These are phyloP conservation scores for Tylopilus cervinicoccineus DNA, from an alignment of 768 basidiomycete species.

Conservation along the genomic window DNA sequence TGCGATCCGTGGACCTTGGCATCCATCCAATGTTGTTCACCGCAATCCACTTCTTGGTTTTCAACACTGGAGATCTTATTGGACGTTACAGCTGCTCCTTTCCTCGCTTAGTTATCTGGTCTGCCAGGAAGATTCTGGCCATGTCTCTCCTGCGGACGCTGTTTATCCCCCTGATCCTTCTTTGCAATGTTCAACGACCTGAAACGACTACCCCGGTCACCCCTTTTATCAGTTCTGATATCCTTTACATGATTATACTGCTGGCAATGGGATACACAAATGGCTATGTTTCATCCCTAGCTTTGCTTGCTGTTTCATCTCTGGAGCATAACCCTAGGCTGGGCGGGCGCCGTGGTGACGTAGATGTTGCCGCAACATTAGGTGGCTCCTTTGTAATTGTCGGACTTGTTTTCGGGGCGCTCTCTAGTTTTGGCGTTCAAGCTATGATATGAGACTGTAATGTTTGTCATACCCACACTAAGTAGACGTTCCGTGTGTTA, in stretches of 20 bases:
- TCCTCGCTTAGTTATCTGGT: slow-evolving; percentile 65
- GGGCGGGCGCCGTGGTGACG: slow-evolving; percentile 66
- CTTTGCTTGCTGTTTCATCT: slow-evolving; percentile 82
- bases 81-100: slow-evolving; percentile 69
- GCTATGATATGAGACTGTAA: slow-evolving; percentile 49
- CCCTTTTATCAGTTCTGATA: slow-evolving; percentile 67
- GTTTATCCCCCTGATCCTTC: slow-evolving; percentile 84
- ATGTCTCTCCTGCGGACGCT: slow-evolving; percentile 69
- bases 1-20: slow-evolving; percentile 58
- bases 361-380: slow-evolving; percentile 82
- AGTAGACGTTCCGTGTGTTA: background rate
- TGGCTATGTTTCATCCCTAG: slow-evolving; percentile 73
- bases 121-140: slow-evolving; percentile 53
- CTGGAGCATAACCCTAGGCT: slow-evolving; percentile 74
- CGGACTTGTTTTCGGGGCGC: slow-evolving; percentile 72
- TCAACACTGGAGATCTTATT: slow-evolving; percentile 67
- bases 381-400: slow-evolving; percentile 74
- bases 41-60: slow-evolving; percentile 71
- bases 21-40: slow-evolving; percentile 83
- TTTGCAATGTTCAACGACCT: slow-evolving; percentile 75
- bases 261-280: slow-evolving; percentile 74
- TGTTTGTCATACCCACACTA: background rate
- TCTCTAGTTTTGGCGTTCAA: slow-evolving; percentile 77
- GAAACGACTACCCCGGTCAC: slow-evolving; percentile 23
- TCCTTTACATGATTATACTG: slow-evolving; percentile 70